Evolutionary conservation across 768 basidiomycete species (phyloP).

Genomic region (Lentinula aciculospora): DNA sequence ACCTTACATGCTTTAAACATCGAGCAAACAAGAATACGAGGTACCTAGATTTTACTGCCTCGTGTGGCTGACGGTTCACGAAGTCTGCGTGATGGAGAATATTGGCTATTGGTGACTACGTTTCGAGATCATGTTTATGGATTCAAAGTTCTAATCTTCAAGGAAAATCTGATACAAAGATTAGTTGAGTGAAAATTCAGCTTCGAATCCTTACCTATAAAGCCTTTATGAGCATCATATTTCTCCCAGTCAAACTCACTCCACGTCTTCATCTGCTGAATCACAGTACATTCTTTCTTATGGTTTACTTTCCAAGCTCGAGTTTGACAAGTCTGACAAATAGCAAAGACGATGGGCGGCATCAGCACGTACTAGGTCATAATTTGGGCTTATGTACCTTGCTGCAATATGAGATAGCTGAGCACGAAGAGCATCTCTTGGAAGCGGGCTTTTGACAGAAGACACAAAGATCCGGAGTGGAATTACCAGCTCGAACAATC

Average conservation of each 20-base stretch:
- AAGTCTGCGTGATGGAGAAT: too few species aligned
- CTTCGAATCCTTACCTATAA: background rate
- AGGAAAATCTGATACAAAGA: background rate
- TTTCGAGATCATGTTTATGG: too few species aligned
- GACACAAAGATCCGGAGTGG: background rate
- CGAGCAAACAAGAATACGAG: too few species aligned
- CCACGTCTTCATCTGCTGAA: constrained; percentile 19
- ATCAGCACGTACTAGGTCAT: background rate
- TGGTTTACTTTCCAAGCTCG: constrained; percentile 17
- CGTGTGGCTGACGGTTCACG: too few species aligned
- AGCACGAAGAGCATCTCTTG: background rate
- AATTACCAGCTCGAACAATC: background rate
- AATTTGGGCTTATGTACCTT: background rate
- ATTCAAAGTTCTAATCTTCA: too few species aligned
- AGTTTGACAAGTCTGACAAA: constrained; percentile 16
- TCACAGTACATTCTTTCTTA: constrained; percentile 19
- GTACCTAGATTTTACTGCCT: too few species aligned
- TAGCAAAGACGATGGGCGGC: background rate
- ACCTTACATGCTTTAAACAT: too few species aligned
- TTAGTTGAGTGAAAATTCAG: background rate
- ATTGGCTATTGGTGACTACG: too few species aligned
- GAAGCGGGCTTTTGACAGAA: background rate
- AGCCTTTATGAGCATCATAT: constrained; percentile 10
- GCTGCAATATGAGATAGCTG: background rate
- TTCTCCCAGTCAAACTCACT: constrained; percentile 18